Conservation (phyloP, 73 alveolate genomes). For the Symbiodinium pilosum region DNA sequence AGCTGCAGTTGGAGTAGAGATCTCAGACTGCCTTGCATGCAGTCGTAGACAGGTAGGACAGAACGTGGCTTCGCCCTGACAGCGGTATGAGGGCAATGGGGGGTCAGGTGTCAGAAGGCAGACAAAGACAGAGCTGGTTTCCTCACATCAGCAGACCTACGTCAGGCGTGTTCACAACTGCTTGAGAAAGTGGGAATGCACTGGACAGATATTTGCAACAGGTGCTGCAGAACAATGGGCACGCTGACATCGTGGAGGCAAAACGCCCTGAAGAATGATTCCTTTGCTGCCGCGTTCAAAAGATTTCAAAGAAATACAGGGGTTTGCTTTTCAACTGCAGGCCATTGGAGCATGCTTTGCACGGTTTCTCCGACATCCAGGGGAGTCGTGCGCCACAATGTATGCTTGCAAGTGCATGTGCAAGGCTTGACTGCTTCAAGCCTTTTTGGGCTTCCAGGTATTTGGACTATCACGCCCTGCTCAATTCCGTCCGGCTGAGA, state of each 20-base stretch:
- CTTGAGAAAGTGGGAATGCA: not conserved
- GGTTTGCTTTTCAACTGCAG: not conserved
- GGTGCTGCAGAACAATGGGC: conserved; percentile 72
- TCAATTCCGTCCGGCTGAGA: conserved; percentile 61
- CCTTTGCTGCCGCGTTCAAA: not conserved
- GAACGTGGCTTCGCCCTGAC: too few species aligned
- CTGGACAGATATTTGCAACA: not conserved
- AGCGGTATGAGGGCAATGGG: too few species aligned
- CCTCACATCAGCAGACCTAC: conserved; percentile 86
- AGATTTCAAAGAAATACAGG: not conserved
- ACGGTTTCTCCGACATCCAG: conserved; percentile 51
- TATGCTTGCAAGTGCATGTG: not conserved
- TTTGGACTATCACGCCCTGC: conserved; percentile 43
- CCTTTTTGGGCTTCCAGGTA: not conserved
- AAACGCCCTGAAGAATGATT: not conserved
- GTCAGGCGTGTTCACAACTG: conserved; percentile 30
- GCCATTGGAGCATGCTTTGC: conserved; percentile 79
- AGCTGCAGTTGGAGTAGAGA: conserved; percentile 30
- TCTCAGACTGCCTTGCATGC: not conserved
- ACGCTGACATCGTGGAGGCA: conserved; percentile 61
- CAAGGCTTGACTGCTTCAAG: not conserved
- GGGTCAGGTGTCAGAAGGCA: conserved; percentile 70
- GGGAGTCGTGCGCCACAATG: conserved; percentile 67
- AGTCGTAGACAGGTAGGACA: too few species aligned
- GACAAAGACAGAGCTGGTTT: conserved; percentile 41